Conservation (phyloP, 352 stramenopile genomes). For the Phytopythium boreale region DNA sequence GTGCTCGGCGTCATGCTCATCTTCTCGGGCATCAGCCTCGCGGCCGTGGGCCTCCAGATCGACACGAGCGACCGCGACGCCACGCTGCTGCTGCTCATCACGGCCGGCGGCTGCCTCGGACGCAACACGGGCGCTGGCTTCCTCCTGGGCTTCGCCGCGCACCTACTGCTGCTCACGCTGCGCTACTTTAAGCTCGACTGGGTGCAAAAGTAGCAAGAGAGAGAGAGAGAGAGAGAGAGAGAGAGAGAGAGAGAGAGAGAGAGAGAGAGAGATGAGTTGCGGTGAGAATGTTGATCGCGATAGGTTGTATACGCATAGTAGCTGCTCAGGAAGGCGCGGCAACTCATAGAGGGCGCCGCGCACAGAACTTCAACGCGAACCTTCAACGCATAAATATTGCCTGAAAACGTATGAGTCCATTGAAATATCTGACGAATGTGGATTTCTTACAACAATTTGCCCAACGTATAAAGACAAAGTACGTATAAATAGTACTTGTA, state of each 20-base stretch:
- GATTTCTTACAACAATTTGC: too few relatives aligned
- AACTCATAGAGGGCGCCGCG: too few relatives aligned
- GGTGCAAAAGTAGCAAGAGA: not conserved
- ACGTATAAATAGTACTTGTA: too few relatives aligned
- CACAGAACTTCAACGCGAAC: too few relatives aligned
- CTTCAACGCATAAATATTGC: too few relatives aligned
- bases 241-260: too few relatives aligned
- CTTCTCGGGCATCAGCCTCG: conserved; percentile 52
- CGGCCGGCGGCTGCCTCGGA: conserved; percentile 32
- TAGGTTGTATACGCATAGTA: too few relatives aligned
- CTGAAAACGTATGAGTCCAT: too few relatives aligned
- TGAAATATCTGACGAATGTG: too few relatives aligned
- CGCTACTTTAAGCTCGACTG: conserved; percentile 21
- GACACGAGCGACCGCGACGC: conserved; percentile 36
- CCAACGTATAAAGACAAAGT: too few relatives aligned
- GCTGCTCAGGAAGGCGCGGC: too few relatives aligned
- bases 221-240: too few relatives aligned
- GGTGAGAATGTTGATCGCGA: not conserved
- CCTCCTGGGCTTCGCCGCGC: conserved; percentile 37
- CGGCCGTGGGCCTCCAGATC: conserved; percentile 45
- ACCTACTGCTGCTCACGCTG: conserved; percentile 25
- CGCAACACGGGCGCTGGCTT: conserved; percentile 63
- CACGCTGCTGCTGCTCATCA: conserved; percentile 39
- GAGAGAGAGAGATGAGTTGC: not conserved
- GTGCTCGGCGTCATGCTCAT: conserved; percentile 60